Conservation (phyloP, 1,284 basidiomycete genomes). For the Pisolithus thermaeus region DNA sequence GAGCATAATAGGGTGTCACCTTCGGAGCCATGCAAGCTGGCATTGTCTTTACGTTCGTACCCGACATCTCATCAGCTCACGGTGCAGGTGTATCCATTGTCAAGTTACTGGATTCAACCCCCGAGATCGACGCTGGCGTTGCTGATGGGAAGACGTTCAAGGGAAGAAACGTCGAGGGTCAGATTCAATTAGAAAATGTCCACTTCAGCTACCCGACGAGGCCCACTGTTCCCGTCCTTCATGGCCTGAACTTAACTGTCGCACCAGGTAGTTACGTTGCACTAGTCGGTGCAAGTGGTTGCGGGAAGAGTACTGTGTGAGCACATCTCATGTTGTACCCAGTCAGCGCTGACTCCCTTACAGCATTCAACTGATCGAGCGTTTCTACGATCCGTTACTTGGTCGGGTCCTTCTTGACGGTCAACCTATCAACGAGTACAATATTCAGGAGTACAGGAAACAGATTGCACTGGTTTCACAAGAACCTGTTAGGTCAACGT, state of each 20-base stretch:
- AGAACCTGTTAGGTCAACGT: constrained; percentile 53
- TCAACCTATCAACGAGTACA: constrained; percentile 73
- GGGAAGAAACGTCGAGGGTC: constrained; percentile 52
- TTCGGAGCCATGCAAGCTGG: constrained; percentile 80
- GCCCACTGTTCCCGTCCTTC: constrained; percentile 79
- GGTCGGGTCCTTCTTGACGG: constrained; percentile 79
- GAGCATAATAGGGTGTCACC: constrained; percentile 46
- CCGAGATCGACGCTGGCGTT: constrained; percentile 81
- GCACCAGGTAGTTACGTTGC: constrained; percentile 90
- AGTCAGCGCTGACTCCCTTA: constrained; percentile 3
- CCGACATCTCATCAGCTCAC: constrained; percentile 86
- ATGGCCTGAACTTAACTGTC: constrained; percentile 73
- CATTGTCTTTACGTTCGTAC: constrained; percentile 88
- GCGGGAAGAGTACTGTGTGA: constrained; percentile 85
- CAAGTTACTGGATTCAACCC: constrained; percentile 69
- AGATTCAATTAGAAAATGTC: constrained; percentile 76
- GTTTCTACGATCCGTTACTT: constrained; percentile 81
- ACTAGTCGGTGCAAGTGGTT: constrained; percentile 88
- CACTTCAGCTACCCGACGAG: constrained; percentile 96
- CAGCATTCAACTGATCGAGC: constrained; percentile 80
- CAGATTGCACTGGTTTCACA: constrained; percentile 89
- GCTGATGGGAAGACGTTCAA: constrained; percentile 59
- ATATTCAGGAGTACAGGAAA: constrained; percentile 80
- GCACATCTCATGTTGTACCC: constrained; percentile 16
- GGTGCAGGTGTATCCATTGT: constrained; percentile 76